Evolutionary conservation across 2,329 filamentous ascomycete genomes (phyloP).

Genomic region (Sclerotinia minor): DNA sequence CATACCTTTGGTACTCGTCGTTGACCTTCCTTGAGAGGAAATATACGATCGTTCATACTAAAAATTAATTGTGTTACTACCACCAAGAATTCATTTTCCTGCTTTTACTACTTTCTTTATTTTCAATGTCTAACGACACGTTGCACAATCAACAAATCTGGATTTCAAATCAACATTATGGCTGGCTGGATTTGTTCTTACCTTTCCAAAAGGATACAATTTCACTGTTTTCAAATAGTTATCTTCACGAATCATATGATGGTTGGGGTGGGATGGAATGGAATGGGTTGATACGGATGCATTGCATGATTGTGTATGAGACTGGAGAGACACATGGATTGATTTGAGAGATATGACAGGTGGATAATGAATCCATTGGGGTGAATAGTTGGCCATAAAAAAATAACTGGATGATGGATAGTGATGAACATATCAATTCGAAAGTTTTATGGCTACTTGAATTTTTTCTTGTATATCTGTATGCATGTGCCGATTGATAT

Average conservation of each 20-base stretch:
- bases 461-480: background rate
- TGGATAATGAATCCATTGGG: constrained; percentile 18
- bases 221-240: constrained; percentile 29
- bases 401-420: constrained; percentile 13
- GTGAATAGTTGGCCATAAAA: background rate
- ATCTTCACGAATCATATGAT: constrained; percentile 22
- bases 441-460: constrained; percentile 1
- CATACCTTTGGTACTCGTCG: constrained; percentile 18
- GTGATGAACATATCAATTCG: constrained; percentile 19
- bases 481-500: background rate
- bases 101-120: constrained; percentile 23
- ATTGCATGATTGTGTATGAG: constrained; percentile 22
- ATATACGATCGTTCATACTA: constrained; percentile 16
- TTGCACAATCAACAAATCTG: constrained; percentile 23
- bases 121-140: constrained; percentile 20
- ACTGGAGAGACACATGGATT: constrained; percentile 18
- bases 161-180: constrained; percentile 21
- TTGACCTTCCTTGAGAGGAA: background rate
- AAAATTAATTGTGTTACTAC: constrained; percentile 22
- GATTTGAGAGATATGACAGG: constrained; percentile 8
- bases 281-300: constrained; percentile 22
- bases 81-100: constrained; percentile 19
- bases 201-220: constrained; percentile 19
- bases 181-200: constrained; percentile 22
- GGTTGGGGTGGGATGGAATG: constrained; percentile 23